Base-by-base conservation (phyloP, 139 green algal genomes). In the Chlamydomonas urium region DNA sequence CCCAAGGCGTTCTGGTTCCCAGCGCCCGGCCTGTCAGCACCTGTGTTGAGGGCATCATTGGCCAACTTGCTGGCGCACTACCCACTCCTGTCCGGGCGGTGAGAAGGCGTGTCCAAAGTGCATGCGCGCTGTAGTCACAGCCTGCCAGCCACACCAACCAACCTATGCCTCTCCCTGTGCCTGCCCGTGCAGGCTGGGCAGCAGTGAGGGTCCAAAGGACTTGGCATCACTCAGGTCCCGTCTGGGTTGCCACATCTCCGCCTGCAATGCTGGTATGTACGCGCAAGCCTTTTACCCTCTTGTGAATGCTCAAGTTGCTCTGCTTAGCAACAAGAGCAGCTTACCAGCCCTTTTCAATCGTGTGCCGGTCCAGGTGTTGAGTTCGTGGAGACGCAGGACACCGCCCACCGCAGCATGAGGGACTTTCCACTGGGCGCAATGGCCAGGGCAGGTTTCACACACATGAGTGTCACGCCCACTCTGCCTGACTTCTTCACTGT, bases 1-100 rank as follows among this genome's bases (percentile, higher is more conserved):
- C 74, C 74, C 21, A 80, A 80, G 74, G 74, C 60, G 26, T 8
- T 65, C 2, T 65, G 45, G 38, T 65, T 53, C 32, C 36, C 63
- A 17, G 21, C 32, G 32, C 37, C 60, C 4, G 60, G 63, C 37
- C 6, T 71, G 34, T 19, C 4, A 5, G 53, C 10, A 14, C n/a
- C 24, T 31, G 6, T 14, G 53, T 21, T 63, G 17, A 63, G 6
- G n/a, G 21, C 10, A 10, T 72, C 66, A 6, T 38, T 72, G 66
- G 42, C 10, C 3, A n/a, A 24, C 3, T 38, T 58, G 10, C 26
- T 38, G 10, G 38, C 19, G 3, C 37, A 35, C 66, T 58, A 45
- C 38, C 3, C 6, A 28, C 29, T 73, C 3, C 47, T 53, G 26
- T 65, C 50, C 53, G 21, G 70, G 23, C 58, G 29, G 31, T 28